Evolutionary conservation across 805 yeast genomes (phyloP).

Genomic region (Myxozyma nipponensis): DNA sequence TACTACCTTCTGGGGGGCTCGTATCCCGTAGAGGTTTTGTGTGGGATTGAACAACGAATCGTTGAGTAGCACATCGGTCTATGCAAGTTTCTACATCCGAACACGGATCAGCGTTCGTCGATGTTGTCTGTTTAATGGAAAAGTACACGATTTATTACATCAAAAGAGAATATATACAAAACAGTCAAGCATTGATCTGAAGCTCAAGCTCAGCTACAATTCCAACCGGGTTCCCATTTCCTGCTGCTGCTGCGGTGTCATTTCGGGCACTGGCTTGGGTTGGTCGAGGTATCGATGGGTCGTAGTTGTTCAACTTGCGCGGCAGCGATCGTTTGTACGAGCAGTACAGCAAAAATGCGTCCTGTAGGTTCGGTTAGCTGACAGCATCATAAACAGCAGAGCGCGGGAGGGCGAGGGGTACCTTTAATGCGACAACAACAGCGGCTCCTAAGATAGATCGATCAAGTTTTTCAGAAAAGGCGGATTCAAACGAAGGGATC

Average conservation of each 20-base stretch:
- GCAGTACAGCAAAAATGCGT: conserved; percentile 20
- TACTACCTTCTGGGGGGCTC: too few relatives aligned
- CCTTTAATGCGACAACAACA: conserved; percentile 15
- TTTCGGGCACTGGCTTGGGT: not conserved
- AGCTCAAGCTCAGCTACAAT: not conserved
- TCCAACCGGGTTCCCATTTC: not conserved
- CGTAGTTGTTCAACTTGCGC: not conserved
- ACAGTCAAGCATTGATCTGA: not conserved
- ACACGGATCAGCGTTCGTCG: not conserved
- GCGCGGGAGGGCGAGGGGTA: not conserved
- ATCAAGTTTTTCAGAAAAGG: conserved; percentile 5
- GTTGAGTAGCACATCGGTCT: too few relatives aligned
- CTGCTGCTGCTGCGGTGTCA: too few relatives aligned
- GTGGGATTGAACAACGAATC: too few relatives aligned
- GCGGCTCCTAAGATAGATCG: conserved; percentile 19
- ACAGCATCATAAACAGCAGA: too few relatives aligned
- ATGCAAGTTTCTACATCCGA: not conserved
- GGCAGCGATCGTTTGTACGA: conserved; percentile 10
- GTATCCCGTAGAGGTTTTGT: too few relatives aligned
- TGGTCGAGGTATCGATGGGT: not conserved
- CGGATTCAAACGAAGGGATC: conserved; percentile 6
- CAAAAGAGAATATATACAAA: too few relatives aligned
- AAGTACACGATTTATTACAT: too few relatives aligned
- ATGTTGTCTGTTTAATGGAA: not conserved
- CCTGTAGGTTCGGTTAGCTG: conserved; percentile 1